These are phyloP conservation scores for Emmonsia crescens DNA, from an alignment of 2,329 filamentous ascomycete genomes.

Conservation along the genomic window DNA sequence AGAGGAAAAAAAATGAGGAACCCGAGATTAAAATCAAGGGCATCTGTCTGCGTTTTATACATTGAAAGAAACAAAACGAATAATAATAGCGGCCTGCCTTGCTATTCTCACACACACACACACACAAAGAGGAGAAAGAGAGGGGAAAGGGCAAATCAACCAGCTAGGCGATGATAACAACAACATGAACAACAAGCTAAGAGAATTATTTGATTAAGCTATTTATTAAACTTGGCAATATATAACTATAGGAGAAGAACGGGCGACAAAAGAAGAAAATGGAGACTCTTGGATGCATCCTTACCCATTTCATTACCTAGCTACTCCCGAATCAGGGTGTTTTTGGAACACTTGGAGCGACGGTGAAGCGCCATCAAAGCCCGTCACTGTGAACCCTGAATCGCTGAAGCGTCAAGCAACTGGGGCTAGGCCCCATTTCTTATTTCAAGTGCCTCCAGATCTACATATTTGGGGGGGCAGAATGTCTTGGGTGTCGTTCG, in stretches of 20 bases:
- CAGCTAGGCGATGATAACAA: not conserved
- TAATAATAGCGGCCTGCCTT: too few relatives aligned
- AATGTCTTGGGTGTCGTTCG: too few relatives aligned
- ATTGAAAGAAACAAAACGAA: not conserved
- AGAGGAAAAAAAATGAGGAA: not conserved
- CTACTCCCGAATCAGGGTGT: not conserved
- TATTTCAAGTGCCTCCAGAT: too few relatives aligned
- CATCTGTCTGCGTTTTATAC: not conserved
- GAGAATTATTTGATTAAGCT: not conserved
- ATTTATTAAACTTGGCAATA: not conserved
- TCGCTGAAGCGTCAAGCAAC: not conserved
- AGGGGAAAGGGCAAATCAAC: not conserved
- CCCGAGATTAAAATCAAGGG: not conserved
- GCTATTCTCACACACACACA: not conserved
- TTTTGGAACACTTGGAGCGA: not conserved
- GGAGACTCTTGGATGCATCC: not conserved
- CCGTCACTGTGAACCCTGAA: not conserved
- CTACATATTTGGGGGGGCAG: too few relatives aligned
- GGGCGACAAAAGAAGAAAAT: too few relatives aligned
- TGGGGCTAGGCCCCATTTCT: not conserved
- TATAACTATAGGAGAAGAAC: not conserved
- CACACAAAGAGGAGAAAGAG: not conserved
- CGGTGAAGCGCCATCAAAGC: too few relatives aligned
- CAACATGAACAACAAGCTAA: not conserved
- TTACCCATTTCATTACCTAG: not conserved